Percentiles rank a stretch among this genome's conserved stretches.
phyloP scores from a whole-genome alignment of 768 basidiomycete species.

The Artomyces pyxidatus region DNA sequence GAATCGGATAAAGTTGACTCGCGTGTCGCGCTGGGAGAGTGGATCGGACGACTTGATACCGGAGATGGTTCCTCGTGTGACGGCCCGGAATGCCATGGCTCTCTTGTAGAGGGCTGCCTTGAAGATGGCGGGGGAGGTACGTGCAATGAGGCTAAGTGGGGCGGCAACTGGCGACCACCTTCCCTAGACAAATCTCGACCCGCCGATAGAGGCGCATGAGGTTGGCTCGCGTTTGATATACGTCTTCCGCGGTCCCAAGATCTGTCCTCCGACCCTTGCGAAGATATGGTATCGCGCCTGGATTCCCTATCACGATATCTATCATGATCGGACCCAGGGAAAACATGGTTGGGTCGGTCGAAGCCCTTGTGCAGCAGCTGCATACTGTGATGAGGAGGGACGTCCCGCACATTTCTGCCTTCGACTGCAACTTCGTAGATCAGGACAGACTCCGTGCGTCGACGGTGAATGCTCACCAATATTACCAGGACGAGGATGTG shows the following conservation, averaged over 20 bases:
- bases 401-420: slow-evolving; percentile 38
- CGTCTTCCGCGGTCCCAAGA: slow-evolving; percentile 14
- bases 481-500: slow-evolving; percentile 37
- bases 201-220: slow-evolving; percentile 7
- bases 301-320: slow-evolving; percentile 19
- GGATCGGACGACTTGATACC: slow-evolving; percentile 1
- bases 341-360: slow-evolving; percentile 15
- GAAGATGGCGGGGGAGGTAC: slow-evolving; percentile 8
- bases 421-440: slow-evolving; percentile 30
- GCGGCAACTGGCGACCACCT: slow-evolving; percentile 16
- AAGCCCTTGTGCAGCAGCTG: slow-evolving; percentile 53
- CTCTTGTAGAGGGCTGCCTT: slow-evolving; percentile 10
- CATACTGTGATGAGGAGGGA: slow-evolving; percentile 35
- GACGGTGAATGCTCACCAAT: slow-evolving; percentile 20
- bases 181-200: slow-evolving; percentile 13
- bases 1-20: slow-evolving; percentile 8
- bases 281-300: slow-evolving; percentile 16
- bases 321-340: slow-evolving; percentile 5
- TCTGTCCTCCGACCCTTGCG: slow-evolving; percentile 12
- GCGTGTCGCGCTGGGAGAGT: slow-evolving; percentile 7
- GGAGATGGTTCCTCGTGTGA: slow-evolving; percentile 9
- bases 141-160: slow-evolving; percentile 6
- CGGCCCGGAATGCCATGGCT: slow-evolving; percentile 12
- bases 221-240: slow-evolving; percentile 9
- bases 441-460: slow-evolving; percentile 19